A percentile compares a stretch with the other conserved stretches of the same genome.
Evolutionary conservation across 2,329 filamentous ascomycete genomes (phyloP).

Genomic region (Monascus ruber): DNA sequence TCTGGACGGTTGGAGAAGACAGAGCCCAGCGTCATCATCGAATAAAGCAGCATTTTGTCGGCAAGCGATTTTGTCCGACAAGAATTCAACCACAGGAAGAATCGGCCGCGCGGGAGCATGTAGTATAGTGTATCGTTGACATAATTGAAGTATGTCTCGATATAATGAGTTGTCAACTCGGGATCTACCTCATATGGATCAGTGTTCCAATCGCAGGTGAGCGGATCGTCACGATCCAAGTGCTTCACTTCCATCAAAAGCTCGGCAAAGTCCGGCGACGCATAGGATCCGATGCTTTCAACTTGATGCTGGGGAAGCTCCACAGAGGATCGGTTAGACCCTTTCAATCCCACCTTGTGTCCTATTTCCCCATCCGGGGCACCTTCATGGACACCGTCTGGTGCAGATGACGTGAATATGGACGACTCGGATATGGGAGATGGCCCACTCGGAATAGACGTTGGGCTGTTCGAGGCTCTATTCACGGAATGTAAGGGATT

Average conservation of each 20-base stretch:
- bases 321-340: slow-evolving; percentile 1
- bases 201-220: slow-evolving; percentile 32
- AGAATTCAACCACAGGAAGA: slow-evolving; percentile 43
- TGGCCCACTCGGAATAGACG: slow-evolving; percentile 18
- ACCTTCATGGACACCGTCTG: slow-evolving; percentile 14
- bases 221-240: slow-evolving; percentile 17
- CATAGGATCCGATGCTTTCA: slow-evolving; percentile 2
- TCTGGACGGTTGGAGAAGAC: slow-evolving; percentile 41
- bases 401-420: slow-evolving; percentile 16
- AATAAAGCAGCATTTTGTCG: slow-evolving; percentile 51
- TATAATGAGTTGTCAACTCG: slow-evolving; percentile 38
- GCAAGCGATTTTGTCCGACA: slow-evolving; percentile 38
- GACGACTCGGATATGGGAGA: slow-evolving; percentile 20
- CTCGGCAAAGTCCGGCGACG: slow-evolving; percentile 17
- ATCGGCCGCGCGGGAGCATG: slow-evolving; percentile 45
- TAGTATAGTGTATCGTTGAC: slow-evolving; percentile 44
- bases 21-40: slow-evolving; percentile 47
- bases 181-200: slow-evolving; percentile 46
- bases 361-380: slow-evolving; percentile 14
- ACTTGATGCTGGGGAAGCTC: no score
- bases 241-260: slow-evolving; percentile 21
- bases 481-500: slow-evolving; percentile 17
- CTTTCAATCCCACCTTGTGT: slow-evolving; percentile 11
- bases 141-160: slow-evolving; percentile 47
- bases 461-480: slow-evolving; percentile 20